These are phyloP conservation scores for Chlamydomonas schloesseri DNA, from an alignment of 139 green algal species.

Conservation along the genomic window DNA sequence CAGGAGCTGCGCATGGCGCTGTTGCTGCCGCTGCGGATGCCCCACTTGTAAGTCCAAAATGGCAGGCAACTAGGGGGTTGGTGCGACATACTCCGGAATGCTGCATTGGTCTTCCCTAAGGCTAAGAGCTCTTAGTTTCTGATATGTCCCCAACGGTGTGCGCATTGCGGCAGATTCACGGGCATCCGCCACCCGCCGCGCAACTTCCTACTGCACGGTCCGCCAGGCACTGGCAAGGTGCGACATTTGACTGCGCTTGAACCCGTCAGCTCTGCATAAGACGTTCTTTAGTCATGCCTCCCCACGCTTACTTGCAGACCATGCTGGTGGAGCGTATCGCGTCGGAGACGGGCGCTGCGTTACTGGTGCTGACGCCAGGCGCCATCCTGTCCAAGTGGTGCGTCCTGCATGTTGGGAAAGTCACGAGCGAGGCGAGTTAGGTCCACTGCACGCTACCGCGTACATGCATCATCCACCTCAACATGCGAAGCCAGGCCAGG, in stretches of 20 bases:
- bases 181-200: constrained; percentile 63
- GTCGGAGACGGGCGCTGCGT: constrained; percentile 60
- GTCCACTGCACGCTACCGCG: no score
- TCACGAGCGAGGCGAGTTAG: no score
- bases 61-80: no score
- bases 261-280: neutral
- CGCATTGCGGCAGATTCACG: constrained; percentile 67
- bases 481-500: no score
- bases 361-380: constrained; percentile 69
- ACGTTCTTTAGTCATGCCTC: no score
- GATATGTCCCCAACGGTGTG: no score
- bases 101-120: no score
- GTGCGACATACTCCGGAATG: no score
- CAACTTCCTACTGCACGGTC: constrained; percentile 70
- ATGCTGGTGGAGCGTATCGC: constrained; percentile 77
- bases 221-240: constrained; percentile 73
- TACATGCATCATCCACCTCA: no score
- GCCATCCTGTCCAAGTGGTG: constrained; percentile 75
- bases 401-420: no score
- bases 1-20: constrained; percentile 68
- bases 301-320: no score
- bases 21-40: constrained; percentile 64
- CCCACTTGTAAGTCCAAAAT: constrained; percentile 56
- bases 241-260: neutral
- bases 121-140: no score